These are phyloP conservation scores for Claviceps arundinis DNA, from an alignment of 2,329 filamentous ascomycete species.

Conservation along the genomic window DNA sequence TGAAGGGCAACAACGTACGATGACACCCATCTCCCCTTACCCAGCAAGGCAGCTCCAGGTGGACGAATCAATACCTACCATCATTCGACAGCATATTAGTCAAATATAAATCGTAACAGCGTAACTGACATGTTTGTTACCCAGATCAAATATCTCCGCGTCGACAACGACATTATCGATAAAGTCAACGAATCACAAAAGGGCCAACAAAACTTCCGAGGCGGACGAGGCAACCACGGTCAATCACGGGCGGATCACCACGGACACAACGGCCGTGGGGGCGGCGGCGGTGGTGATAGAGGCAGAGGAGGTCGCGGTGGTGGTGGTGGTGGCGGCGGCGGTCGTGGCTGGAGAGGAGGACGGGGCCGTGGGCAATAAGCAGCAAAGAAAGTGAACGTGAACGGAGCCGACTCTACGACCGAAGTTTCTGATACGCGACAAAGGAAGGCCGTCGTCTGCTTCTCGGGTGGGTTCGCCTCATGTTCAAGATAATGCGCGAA, in stretches of 20 bases:
- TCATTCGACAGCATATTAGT: background rate
- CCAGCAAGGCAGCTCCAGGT: too few relatives aligned
- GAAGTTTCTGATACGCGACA: too few relatives aligned
- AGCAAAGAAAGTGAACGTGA: background rate
- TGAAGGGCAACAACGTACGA: constrained; percentile 86
- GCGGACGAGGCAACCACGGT: constrained; percentile 49
- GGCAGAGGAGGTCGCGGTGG: constrained; percentile 25
- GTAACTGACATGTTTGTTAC: background rate
- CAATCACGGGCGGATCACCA: constrained; percentile 47
- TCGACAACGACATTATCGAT: constrained; percentile 94
- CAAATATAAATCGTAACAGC: background rate
- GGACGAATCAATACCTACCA: too few relatives aligned
- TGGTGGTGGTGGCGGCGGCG: constrained; percentile 17
- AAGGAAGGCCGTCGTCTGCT: too few relatives aligned
- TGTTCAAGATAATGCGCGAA: too few relatives aligned
- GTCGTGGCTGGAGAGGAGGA: constrained; percentile 22
- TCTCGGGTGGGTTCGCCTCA: too few relatives aligned
- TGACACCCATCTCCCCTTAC: background rate
- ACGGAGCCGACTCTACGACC: background rate
- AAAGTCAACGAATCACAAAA: constrained; percentile 86
- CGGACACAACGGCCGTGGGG: constrained; percentile 32
- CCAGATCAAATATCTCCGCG: constrained; percentile 94
- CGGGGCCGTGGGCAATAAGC: constrained; percentile 18
- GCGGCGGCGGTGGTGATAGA: constrained; percentile 29
- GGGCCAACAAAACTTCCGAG: constrained; percentile 51